phyloP scores from a whole-genome alignment of 2,329 filamentous ascomycete genomes.

The Phoma herbarum region DNA sequence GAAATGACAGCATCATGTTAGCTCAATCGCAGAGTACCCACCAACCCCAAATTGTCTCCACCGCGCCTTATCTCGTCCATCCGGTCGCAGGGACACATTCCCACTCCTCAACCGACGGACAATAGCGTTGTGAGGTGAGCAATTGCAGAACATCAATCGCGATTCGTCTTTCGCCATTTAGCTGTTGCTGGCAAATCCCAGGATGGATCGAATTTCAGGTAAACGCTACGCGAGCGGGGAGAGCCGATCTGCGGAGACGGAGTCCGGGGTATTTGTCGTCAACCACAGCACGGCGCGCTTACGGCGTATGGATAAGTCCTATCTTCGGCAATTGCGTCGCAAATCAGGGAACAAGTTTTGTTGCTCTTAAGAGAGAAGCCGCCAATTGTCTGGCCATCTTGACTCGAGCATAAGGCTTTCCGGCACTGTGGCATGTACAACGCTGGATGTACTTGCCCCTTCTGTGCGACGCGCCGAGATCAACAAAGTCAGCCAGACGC shows the following conservation, averaged over 20 bases:
- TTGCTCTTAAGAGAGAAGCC: not conserved
- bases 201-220: not conserved
- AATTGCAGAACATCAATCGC: not conserved
- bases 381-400: not conserved
- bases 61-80: slow-evolving; percentile 9
- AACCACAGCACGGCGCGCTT: slow-evolving; percentile 15
- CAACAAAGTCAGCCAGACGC: slow-evolving; percentile 1
- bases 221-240: slow-evolving; percentile 15
- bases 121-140: not conserved
- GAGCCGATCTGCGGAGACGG: slow-evolving; percentile 15
- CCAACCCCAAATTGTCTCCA: slow-evolving; percentile 5
- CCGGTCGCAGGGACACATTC: not conserved
- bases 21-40: not conserved
- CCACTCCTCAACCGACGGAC: not conserved
- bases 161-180: not conserved
- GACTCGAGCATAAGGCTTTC: not conserved
- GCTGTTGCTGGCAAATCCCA: not conserved
- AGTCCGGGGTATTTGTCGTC: slow-evolving; percentile 11
- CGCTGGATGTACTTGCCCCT: slow-evolving; percentile 10
- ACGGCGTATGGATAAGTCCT: slow-evolving; percentile 10
- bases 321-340: slow-evolving; percentile 3
- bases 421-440: not conserved
- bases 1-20: slow-evolving; percentile 5
- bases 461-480: slow-evolving; percentile 11
- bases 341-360: not conserved